Evolutionary conservation across 208 protist genomes (phyloP).

Genomic region (Acanthamoeba castellanii): DNA sequence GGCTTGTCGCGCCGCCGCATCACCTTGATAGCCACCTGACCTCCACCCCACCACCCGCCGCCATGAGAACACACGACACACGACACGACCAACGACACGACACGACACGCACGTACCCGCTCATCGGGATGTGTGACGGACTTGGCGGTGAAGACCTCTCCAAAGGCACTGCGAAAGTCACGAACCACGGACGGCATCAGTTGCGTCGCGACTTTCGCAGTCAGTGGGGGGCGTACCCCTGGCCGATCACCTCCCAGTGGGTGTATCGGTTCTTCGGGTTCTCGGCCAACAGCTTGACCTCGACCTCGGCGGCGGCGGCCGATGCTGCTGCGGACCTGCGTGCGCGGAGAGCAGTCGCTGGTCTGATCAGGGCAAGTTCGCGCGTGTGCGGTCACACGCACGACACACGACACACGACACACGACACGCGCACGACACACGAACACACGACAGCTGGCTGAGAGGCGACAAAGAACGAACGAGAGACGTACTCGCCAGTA

Average conservation of each 20-base stretch:
- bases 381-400: too few species aligned
- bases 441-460: too few species aligned
- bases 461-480: too few species aligned
- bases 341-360: too few species aligned
- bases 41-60: not conserved
- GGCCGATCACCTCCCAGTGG: not conserved
- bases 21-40: slow-evolving; percentile 26
- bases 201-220: too few species aligned
- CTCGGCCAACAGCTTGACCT: slow-evolving; percentile 1
- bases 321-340: too few species aligned
- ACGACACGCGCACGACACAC: too few species aligned
- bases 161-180: not conserved
- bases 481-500: not conserved
- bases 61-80: not conserved
- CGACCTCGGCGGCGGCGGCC: not conserved
- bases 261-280: slow-evolving; percentile 33
- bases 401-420: too few species aligned
- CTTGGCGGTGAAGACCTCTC: slow-evolving; percentile 30
- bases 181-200: too few species aligned
- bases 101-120: not conserved
- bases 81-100: not conserved
- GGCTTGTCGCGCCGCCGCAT: slow-evolving; percentile 15
- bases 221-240: not conserved
- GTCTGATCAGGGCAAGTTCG: too few species aligned
- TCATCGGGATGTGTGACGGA: not conserved